Percentiles rank a stretch among this genome's conserved stretches.
phyloP scores from a whole-genome alignment of 306 rosid genomes.

The Cucumis hystrix region DNA sequence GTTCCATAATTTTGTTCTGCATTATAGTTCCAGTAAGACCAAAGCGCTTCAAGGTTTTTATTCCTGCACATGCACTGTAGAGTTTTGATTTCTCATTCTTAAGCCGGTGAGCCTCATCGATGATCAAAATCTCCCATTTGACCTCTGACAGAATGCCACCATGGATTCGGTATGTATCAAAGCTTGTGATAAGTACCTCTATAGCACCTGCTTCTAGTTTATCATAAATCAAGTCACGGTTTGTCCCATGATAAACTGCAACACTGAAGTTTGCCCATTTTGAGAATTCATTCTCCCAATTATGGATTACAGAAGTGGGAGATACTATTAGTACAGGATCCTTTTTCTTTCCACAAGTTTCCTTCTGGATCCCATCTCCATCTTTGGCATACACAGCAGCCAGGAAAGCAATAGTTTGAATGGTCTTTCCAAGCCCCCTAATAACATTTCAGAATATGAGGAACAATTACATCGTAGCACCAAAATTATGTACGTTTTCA shows the following conservation, averaged over 20 bases:
- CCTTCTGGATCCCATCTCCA: slow-evolving; percentile 25
- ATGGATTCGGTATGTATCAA: slow-evolving; percentile 76
- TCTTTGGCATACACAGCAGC: slow-evolving; percentile 76
- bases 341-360: slow-evolving; percentile 21
- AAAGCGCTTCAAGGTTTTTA: slow-evolving; percentile 63
- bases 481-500: neutral
- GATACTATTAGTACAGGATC: slow-evolving; percentile 68
- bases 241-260: slow-evolving; percentile 71
- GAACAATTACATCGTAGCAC: slow-evolving; percentile 6
- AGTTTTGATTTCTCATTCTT: slow-evolving; percentile 90
- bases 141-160: slow-evolving; percentile 49
- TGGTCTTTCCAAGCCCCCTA: slow-evolving; percentile 98
- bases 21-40: slow-evolving; percentile 90
- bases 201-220: slow-evolving; percentile 39
- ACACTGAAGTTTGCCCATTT: slow-evolving; percentile 79
- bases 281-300: slow-evolving; percentile 88
- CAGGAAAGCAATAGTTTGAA: slow-evolving; percentile 86
- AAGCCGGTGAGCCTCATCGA: slow-evolving; percentile 89
- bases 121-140: slow-evolving; percentile 59
- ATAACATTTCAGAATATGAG: slow-evolving; percentile 17
- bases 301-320: slow-evolving; percentile 79
- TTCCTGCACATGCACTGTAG: slow-evolving; percentile 57
- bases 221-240: slow-evolving; percentile 60
- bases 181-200: slow-evolving; percentile 85
- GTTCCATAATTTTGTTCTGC: slow-evolving; percentile 93